phyloP scores from a whole-genome alignment of 2,329 filamentous ascomycete species.

The Paracamarosporium sp. region DNA sequence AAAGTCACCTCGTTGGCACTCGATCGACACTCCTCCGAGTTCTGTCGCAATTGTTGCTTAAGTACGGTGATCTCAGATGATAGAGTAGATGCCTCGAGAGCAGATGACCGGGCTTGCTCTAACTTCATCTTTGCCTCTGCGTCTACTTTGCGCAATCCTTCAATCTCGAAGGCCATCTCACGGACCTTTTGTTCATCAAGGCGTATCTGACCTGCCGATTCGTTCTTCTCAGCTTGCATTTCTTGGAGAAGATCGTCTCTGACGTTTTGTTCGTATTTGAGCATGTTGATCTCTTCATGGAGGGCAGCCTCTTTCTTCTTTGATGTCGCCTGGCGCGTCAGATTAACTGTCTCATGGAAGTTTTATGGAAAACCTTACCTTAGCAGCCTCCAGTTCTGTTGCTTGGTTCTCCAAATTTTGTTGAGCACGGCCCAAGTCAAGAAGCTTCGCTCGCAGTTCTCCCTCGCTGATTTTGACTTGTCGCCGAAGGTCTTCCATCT shows the following conservation, averaged over 20 bases:
- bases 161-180: conserved; percentile 11
- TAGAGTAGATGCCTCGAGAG: neutral
- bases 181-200: conserved; percentile 10
- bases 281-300: conserved; percentile 20
- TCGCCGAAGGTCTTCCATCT: conserved; percentile 15
- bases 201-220: neutral
- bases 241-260: conserved; percentile 14
- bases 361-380: conserved; percentile 5
- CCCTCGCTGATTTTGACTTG: conserved; percentile 17
- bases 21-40: neutral
- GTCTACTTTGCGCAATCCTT: conserved; percentile 16
- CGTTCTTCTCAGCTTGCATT: conserved; percentile 12
- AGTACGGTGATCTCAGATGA: neutral
- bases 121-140: conserved; percentile 11
- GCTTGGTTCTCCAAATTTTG: conserved; percentile 11
- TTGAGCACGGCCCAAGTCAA: conserved; percentile 10
- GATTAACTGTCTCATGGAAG: conserved; percentile 14
- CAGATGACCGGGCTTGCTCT: neutral
- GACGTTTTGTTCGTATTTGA: conserved; percentile 19
- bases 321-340: conserved; percentile 5
- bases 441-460: conserved; percentile 13
- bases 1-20: neutral
- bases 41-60: conserved; percentile 7
- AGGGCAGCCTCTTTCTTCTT: conserved; percentile 20
- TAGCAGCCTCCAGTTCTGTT: neutral